These are phyloP conservation scores for Hygrophorus russula DNA, from an alignment of 768 basidiomycete genomes.

Conservation along the genomic window DNA sequence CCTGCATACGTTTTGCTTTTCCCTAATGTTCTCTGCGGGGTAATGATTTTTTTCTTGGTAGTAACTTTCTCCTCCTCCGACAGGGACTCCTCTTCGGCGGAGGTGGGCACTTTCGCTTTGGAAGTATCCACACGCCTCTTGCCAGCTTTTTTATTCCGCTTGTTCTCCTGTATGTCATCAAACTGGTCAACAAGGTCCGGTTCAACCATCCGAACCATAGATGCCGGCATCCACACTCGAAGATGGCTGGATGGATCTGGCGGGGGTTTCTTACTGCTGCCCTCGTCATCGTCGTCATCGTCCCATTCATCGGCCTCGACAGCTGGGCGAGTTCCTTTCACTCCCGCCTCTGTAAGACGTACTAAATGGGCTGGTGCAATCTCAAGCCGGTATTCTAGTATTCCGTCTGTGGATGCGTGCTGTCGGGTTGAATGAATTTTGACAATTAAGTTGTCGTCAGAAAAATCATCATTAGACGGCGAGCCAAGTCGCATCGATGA, in stretches of 20 bases:
- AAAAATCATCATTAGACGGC: constrained; percentile 9
- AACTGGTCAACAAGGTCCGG: constrained; percentile 54
- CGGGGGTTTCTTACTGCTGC: constrained; percentile 23
- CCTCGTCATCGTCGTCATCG: constrained; percentile 35
- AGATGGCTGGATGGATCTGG: constrained; percentile 45
- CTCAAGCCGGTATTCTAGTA: constrained; percentile 74
- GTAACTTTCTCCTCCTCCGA: no score
- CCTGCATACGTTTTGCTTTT: no score
- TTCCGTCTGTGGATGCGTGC: constrained; percentile 60
- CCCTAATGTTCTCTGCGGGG: no score
- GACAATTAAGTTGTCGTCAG: constrained; percentile 37
- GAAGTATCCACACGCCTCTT: constrained; percentile 18
- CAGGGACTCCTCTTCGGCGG: no score
- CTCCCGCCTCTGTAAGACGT: constrained; percentile 49
- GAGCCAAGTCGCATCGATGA: constrained; percentile 30
- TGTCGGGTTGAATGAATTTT: constrained; percentile 55
- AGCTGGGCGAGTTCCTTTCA: constrained; percentile 47
- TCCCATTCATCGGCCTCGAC: constrained; percentile 31
- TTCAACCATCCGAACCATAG: constrained; percentile 58
- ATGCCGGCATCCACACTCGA: constrained; percentile 77
- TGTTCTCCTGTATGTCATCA: constrained; percentile 37
- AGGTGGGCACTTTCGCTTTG: not conserved
- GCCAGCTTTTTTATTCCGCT: constrained; percentile 36
- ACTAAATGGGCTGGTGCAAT: constrained; percentile 61
- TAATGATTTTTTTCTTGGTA: no score